Evolutionary conservation across 2,329 filamentous ascomycete genomes (phyloP), one percentile per base, ranked within the genome.

Genomic region (Incumbomyces delicatus): DNA sequence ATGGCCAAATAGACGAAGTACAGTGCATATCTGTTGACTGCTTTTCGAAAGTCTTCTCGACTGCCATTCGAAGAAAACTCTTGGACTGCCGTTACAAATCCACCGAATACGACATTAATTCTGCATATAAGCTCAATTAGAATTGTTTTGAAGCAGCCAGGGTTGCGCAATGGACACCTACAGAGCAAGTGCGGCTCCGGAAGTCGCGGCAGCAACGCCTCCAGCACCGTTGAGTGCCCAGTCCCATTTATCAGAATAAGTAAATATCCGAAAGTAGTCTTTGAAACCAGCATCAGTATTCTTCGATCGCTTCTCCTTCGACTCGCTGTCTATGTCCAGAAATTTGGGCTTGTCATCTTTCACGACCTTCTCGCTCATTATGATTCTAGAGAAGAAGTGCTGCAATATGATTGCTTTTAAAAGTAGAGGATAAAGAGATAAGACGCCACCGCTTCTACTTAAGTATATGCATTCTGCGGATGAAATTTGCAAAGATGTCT

Each of bases 71-170:
- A 41, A 36, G 53, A 44, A 48, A 57, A 59, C 12, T 54, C 50
- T 10, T 56, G 62, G 38, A 63, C 61, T 14, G 59, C 53, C 27
- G 55, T 39, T 50, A 58, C 46, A 39, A 57, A 56, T 40, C 48
- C 48, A 51, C 65, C 65, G 38, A 68, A 63, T 11, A 68, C 58
- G 20, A 68, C 51, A 40, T 63, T 66, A 57, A 68, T 58, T 27
- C 41, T 44, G 16, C 8, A 16, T 3, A 22, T 3, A 12, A 3
- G 22, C 6, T 22, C 20, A 6, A 17, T 44, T 16, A 44, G 41
- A 17, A 27, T 27, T 27, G 22, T 4, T 4, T 4, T 27, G 22
- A 27, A 27, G 22, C 8, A 27, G 22, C 8, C 22, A 27, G 22
- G 22, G 8, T 27, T 8, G 22, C 8, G 4, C 8, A 4, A 27